phyloP scores from a whole-genome alignment of 306 rosid genomes.

The Hippophae gyantsensis region DNA sequence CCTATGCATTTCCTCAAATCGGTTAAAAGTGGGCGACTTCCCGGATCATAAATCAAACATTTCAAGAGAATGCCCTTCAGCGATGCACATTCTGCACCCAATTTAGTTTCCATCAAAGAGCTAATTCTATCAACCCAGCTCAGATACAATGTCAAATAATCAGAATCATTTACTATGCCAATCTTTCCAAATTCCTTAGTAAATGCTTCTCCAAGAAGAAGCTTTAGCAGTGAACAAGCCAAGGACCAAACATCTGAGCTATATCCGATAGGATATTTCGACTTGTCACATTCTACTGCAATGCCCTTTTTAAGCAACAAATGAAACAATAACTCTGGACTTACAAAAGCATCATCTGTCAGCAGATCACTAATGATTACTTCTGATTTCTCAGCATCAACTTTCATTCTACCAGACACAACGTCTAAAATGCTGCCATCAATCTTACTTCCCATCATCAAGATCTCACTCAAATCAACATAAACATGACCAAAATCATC shows the following conservation, averaged over 20 bases:
- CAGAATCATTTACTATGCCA: conserved; percentile 25
- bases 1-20: conserved; percentile 58
- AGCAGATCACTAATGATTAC: conserved; percentile 20
- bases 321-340: conserved; percentile 59
- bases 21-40: conserved; percentile 42
- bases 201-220: conserved; percentile 47
- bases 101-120: conserved; percentile 40
- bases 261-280: conserved; percentile 30
- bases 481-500: conserved; percentile 50
- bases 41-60: conserved; percentile 54
- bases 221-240: conserved; percentile 47
- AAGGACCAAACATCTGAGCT: conserved; percentile 72
- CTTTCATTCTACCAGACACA: conserved; percentile 15
- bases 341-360: conserved; percentile 27
- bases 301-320: conserved; percentile 34
- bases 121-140: conserved; percentile 51
- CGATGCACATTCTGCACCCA: conserved; percentile 41
- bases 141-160: conserved; percentile 25
- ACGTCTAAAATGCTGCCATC: conserved; percentile 20
- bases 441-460: conserved; percentile 49
- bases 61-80: conserved; percentile 40
- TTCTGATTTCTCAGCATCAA: conserved; percentile 22
- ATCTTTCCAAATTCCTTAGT: conserved; percentile 23
- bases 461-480: conserved; percentile 49
- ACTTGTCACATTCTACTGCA: conserved; percentile 25